A percentile compares a stretch with the other conserved stretches of the same genome.
Evolutionary conservation across 768 basidiomycete genomes (phyloP).

Genomic region (Kondoa subrosea): DNA sequence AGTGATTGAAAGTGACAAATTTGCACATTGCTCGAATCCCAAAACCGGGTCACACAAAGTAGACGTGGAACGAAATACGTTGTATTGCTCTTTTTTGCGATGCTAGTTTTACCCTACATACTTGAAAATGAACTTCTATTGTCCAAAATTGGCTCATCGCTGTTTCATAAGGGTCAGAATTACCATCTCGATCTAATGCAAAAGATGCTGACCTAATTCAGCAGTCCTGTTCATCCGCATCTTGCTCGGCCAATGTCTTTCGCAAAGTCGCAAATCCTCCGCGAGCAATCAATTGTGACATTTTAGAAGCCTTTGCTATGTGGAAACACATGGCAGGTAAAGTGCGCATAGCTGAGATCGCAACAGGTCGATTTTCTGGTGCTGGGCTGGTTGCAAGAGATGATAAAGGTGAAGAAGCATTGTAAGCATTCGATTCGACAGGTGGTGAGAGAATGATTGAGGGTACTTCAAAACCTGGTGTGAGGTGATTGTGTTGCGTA

Average conservation of each 20-base stretch:
- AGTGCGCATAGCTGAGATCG: background rate
- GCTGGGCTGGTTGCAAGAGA: background rate
- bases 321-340: background rate
- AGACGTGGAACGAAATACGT: no score
- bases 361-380: background rate
- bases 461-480: background rate
- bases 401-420: background rate
- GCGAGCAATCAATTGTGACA: background rate
- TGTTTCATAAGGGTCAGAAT: no score
- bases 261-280: background rate
- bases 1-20: no score
- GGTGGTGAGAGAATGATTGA: background rate
- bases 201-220: no score
- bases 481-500: background rate
- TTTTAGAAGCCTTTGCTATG: background rate
- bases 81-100: no score
- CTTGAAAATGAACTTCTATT: no score
- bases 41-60: no score
- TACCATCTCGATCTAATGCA: no score
- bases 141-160: no score
- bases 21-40: no score
- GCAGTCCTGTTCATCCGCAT: background rate
- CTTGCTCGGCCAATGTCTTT: background rate
- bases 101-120: no score
- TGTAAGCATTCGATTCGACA: background rate